Percentiles rank a stretch among this genome's conserved stretches.
Evolutionary conservation across 257 asterid genomes (phyloP).

Genomic region (Coffea canephora): DNA sequence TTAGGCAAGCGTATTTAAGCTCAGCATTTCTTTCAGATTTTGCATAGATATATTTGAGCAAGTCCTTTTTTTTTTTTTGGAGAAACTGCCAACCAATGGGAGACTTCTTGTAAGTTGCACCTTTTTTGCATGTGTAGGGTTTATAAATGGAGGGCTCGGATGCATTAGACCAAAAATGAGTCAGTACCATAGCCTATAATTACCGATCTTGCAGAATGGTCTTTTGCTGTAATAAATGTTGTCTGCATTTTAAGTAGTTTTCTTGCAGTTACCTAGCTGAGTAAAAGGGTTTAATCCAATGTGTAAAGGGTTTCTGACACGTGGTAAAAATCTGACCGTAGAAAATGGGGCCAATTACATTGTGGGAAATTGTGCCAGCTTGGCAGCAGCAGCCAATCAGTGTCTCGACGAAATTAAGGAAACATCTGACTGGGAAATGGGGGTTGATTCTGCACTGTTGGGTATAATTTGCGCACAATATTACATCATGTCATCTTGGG

Average conservation of each 20-base stretch:
- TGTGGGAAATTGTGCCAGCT: conserved; percentile 51
- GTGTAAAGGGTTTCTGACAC: conserved; percentile 29
- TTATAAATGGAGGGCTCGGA: conserved; percentile 30
- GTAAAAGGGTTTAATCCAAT: conserved; percentile 23
- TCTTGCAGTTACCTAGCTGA: conserved; percentile 25
- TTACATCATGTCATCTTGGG: conserved; percentile 36
- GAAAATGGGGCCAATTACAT: conserved; percentile 48
- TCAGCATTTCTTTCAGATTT: conserved; percentile 11
- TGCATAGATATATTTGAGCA: conserved; percentile 18
- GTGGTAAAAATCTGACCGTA: conserved; percentile 14
- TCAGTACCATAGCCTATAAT: conserved; percentile 17
- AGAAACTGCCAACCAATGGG: conserved; percentile 48
- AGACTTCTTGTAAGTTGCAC: conserved; percentile 19
- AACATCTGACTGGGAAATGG: conserved; percentile 34
- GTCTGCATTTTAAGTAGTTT: background rate
- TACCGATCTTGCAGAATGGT: conserved; percentile 2
- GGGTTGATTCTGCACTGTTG: conserved; percentile 23
- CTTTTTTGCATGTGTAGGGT: conserved; percentile 22
- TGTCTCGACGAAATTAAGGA: conserved; percentile 89
- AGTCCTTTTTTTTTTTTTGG: background rate
- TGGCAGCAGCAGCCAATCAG: conserved; percentile 67
- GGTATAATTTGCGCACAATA: conserved; percentile 24
- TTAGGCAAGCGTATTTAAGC: background rate
- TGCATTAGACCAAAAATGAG: conserved; percentile 22
- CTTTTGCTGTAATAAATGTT: background rate